Evolutionary conservation across 176 grass and related monocot species (phyloP).

Genomic region (Avena insularis): DNA sequence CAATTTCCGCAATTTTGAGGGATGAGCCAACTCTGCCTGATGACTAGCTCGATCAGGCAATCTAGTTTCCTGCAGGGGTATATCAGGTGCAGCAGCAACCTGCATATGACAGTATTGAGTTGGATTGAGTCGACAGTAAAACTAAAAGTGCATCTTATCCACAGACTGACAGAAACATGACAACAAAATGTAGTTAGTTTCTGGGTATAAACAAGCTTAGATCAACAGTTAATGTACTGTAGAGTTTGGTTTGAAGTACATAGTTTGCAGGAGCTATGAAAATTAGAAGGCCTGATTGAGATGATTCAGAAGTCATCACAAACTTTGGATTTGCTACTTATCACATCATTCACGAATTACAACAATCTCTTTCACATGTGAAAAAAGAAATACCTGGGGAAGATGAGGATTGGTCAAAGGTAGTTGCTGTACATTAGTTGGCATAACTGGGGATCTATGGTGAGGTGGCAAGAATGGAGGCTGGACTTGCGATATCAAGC

Average conservation of each 20-base stretch:
- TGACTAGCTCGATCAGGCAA: slow-evolving; percentile 51
- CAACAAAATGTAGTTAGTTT: slow-evolving; percentile 11
- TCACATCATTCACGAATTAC: background rate
- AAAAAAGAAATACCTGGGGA: slow-evolving; percentile 69
- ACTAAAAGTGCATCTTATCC: slow-evolving; percentile 27
- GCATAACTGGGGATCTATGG: slow-evolving; percentile 49
- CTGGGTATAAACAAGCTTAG: background rate
- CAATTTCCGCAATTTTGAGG: slow-evolving; percentile 68
- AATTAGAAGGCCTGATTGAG: background rate
- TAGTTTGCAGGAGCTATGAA: slow-evolving; percentile 11
- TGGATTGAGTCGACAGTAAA: slow-evolving; percentile 15
- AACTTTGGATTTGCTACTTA: slow-evolving; percentile 20
- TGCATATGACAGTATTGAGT: slow-evolving; percentile 48
- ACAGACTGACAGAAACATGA: background rate
- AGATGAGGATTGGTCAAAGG: slow-evolving; percentile 50
- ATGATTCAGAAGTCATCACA: slow-evolving; percentile 6
- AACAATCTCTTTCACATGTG: background rate
- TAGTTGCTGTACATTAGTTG: slow-evolving; percentile 52
- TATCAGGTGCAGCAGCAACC: slow-evolving; percentile 50
- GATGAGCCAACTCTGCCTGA: slow-evolving; percentile 53
- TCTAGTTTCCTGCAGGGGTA: slow-evolving; percentile 43
- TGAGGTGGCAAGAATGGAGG: slow-evolving; percentile 59
- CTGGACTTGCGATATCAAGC: slow-evolving; percentile 60
- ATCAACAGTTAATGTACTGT: background rate
- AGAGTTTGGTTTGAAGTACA: slow-evolving; percentile 26